Evolutionary conservation across 2,329 filamentous ascomycete species (phyloP).

Genomic region (Sclerotinia sclerotiorum): DNA sequence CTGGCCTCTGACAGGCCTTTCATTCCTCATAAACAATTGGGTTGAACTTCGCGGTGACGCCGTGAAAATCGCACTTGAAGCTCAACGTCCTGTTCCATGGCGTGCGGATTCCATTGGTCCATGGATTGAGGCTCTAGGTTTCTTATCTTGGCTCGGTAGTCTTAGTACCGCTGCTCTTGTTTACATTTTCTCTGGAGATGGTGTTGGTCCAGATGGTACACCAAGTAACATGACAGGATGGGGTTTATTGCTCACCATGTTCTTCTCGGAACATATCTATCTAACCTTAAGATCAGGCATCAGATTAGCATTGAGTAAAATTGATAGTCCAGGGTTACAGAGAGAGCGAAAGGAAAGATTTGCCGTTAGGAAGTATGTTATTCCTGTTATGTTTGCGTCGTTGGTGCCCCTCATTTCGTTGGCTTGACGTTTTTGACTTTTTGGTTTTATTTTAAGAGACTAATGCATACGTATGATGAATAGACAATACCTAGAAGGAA

Average conservation of each 20-base stretch:
- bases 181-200: constrained; percentile 78
- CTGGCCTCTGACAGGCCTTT: constrained; percentile 89
- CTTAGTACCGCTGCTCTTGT: constrained; percentile 85
- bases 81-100: constrained; percentile 85
- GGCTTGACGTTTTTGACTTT: no score
- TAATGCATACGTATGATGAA: background rate
- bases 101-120: constrained; percentile 92
- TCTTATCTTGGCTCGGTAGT: constrained; percentile 91
- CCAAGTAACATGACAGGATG: constrained; percentile 73
- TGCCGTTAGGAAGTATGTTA: constrained; percentile 71
- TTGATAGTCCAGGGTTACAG: constrained; percentile 83
- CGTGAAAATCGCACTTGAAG: constrained; percentile 87
- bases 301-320: constrained; percentile 69
- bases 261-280: constrained; percentile 87
- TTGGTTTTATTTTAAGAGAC: background rate
- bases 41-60: constrained; percentile 90
- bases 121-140: constrained; percentile 81
- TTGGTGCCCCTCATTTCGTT: constrained; percentile 7
- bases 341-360: constrained; percentile 83
- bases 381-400: background rate
- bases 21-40: constrained; percentile 95
- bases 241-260: constrained; percentile 77
- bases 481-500: constrained; percentile 61
- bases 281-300: constrained; percentile 74
- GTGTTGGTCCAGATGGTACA: constrained; percentile 62